These are phyloP conservation scores for Fusarium concolor DNA, from an alignment of 2,329 filamentous ascomycete species.

Conservation along the genomic window DNA sequence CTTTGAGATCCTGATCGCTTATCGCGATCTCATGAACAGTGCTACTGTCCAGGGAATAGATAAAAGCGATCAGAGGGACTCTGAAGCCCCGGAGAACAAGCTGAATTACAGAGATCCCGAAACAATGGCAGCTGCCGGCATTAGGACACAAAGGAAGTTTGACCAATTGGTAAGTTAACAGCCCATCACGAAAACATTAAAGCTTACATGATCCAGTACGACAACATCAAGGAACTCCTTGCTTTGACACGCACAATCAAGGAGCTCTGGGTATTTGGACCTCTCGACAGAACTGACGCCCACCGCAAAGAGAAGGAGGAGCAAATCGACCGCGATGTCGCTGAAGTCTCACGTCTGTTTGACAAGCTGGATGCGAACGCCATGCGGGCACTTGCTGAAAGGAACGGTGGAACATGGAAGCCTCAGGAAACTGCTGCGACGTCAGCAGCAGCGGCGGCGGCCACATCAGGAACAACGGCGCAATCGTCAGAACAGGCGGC, in stretches of 20 bases:
- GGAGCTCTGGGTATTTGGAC: conserved; percentile 59
- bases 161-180: conserved; percentile 53
- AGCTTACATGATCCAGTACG: conserved; percentile 47
- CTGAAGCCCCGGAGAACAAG: conserved; percentile 53
- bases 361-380: conserved; percentile 50
- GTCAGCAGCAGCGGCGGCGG: background rate
- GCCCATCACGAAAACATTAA: no score
- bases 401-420: conserved; percentile 54
- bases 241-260: conserved; percentile 59
- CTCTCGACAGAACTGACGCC: conserved; percentile 55
- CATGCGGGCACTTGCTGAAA: conserved; percentile 52
- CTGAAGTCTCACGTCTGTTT: conserved; percentile 51
- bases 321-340: conserved; percentile 52
- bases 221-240: conserved; percentile 59
- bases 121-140: conserved; percentile 56
- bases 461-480: no score
- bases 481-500: conserved; percentile 6
- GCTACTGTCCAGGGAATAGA: conserved; percentile 57
- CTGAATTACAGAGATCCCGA: conserved; percentile 55
- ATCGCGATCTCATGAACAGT: conserved; percentile 57
- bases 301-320: conserved; percentile 52
- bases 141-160: conserved; percentile 60
- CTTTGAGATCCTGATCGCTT: conserved; percentile 58
- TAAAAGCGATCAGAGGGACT: conserved; percentile 53
- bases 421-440: conserved; percentile 33